Evolutionary conservation across 2,329 filamentous ascomycete species (phyloP).

Genomic region (Lachnellula subtilissima): DNA sequence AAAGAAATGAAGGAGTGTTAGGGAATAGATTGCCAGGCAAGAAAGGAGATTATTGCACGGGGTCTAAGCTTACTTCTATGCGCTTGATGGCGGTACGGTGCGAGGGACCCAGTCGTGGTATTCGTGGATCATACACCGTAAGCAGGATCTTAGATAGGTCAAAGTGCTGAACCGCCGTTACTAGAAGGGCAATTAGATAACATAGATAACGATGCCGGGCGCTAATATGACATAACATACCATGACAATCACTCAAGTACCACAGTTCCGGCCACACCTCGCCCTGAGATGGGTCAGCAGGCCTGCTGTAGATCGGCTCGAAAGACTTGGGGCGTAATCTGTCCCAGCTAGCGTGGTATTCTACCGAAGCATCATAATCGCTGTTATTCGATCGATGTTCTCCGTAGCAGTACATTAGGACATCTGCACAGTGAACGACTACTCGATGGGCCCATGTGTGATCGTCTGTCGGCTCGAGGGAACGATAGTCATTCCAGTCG

Average conservation of each 20-base stretch:
- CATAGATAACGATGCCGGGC: too few species aligned
- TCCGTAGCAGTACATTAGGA: constrained; percentile 23
- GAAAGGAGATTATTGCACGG: too few species aligned
- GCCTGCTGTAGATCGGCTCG: constrained; percentile 15
- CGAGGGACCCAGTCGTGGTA: too few species aligned
- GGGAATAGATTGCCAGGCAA: too few species aligned
- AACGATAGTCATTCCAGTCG: constrained; percentile 9
- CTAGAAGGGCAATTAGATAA: too few species aligned
- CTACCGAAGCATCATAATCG: constrained; percentile 15
- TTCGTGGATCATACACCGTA: too few species aligned
- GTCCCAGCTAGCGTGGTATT: constrained; percentile 17
- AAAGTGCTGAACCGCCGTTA: too few species aligned
- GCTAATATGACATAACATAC: constrained; percentile 1
- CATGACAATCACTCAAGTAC: constrained; percentile 23
- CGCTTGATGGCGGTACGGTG: too few species aligned
- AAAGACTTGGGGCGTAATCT: constrained; percentile 17
- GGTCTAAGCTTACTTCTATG: too few species aligned
- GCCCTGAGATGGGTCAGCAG: neutral
- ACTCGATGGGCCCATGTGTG: constrained; percentile 20
- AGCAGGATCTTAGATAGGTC: too few species aligned
- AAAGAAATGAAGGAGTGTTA: too few species aligned
- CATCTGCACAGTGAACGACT: constrained; percentile 21
- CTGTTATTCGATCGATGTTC: constrained; percentile 7
- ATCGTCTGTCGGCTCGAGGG: constrained; percentile 19
- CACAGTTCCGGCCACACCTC: constrained; percentile 19